Base-by-base conservation (phyloP, 495 filamentous ascomycete genomes). In the Aspergillus indologenus region DNA sequence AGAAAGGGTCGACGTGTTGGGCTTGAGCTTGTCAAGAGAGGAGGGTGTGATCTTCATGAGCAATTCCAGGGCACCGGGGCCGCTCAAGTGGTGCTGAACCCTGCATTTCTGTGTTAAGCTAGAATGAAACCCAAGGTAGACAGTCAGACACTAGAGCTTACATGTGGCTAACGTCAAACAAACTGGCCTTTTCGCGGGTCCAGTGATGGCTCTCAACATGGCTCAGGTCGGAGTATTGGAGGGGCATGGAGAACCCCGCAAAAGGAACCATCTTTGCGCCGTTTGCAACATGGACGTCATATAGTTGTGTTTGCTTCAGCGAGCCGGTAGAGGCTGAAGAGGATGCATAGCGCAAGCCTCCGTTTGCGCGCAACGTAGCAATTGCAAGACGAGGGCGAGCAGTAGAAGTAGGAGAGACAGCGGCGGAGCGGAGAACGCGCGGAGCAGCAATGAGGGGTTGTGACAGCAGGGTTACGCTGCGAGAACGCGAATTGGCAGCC, bases 211-310 rank as follows among this genome's bases (percentile, higher is more conserved):
- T 93, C 50, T 89, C 85, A 52, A 80, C 80, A 62, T 96, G 84
- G 66, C 84, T 83, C 59, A 90, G 79, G 60, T 86, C 85, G 22
- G 78, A 68, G 75, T 98, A 98, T 63, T 92, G 87, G 23, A 98
- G 83, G 18, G 94, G 95, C 94, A 98, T 98, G 54, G 81, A 79
- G 76, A 86, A 98, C 61, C 92, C 92, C 56, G 88, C 93, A 69
- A 96, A 98, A n/a, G 90, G 90, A 55, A 98, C 92, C 87, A 98
- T 96, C 75, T 95, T 96, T 45, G 82, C 94, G 62, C 90, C 91
- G 68, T 90, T 75, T 31, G 76, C 73, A 53, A 91, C 61, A 71
- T 98, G 93, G 22, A 98, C 77, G 65, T 92, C 86, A 76, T 95
- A 87, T 44, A 98, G 83, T 26, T 88, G 85, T 2, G 94, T 98